Conservation (phyloP, 2,329 filamentous ascomycete species). For the Neopestalotiopsis sp. region DNA sequence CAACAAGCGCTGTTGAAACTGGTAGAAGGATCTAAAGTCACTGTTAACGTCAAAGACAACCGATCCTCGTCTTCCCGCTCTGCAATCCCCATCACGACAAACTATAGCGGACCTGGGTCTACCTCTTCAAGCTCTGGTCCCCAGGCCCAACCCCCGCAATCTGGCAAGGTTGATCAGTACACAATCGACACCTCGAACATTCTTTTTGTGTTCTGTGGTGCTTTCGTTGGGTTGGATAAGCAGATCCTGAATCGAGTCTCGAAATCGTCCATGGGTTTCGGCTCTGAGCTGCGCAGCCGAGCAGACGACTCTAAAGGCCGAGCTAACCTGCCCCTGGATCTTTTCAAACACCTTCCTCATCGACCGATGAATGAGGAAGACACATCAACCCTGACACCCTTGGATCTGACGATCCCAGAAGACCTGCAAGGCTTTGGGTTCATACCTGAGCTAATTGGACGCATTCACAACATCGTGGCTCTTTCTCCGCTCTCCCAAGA, state of each 20-base stretch:
- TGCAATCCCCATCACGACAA: constrained; percentile 57
- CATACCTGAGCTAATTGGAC: constrained; percentile 95
- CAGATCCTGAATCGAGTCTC: constrained; percentile 85
- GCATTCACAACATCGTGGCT: constrained; percentile 88
- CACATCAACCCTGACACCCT: constrained; percentile 54
- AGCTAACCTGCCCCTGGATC: constrained; percentile 69
- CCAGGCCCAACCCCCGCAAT: constrained; percentile 48
- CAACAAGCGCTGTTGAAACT: constrained; percentile 96
- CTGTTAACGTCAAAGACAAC: constrained; percentile 86
- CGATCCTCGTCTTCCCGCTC: constrained; percentile 57
- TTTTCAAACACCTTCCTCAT: constrained; percentile 63
- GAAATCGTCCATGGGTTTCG: constrained; percentile 87
- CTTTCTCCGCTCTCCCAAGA: constrained; percentile 74
- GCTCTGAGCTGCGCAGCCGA: constrained; percentile 74
- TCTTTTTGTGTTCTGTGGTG: constrained; percentile 94
- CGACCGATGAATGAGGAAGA: constrained; percentile 43
- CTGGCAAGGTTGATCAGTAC: constrained; percentile 65
- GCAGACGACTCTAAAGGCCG: constrained; percentile 54
- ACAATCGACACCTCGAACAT: constrained; percentile 94
- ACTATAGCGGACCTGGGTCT: constrained; percentile 53
- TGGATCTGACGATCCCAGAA: constrained; percentile 76
- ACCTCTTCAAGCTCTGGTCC: constrained; percentile 47
- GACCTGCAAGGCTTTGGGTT: constrained; percentile 88
- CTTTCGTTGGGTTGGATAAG: constrained; percentile 92
- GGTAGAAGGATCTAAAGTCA: constrained; percentile 92